phyloP scores from a whole-genome alignment of 2,329 filamentous ascomycete genomes.

The Furcasterigmium furcatum region DNA sequence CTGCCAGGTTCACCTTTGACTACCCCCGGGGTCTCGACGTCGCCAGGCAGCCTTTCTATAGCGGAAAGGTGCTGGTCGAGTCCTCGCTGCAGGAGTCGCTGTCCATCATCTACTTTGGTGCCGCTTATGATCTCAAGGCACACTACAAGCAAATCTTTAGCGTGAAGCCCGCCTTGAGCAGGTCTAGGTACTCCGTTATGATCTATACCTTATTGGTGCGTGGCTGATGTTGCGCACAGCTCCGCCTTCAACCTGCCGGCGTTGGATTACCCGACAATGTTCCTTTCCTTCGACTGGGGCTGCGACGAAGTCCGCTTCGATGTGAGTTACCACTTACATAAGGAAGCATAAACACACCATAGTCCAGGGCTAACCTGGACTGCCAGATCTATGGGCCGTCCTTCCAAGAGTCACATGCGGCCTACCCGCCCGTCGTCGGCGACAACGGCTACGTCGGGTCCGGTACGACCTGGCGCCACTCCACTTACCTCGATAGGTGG shows the following conservation, averaged over 20 bases:
- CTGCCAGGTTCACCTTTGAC: neutral
- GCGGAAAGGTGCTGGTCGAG: slow-evolving; percentile 1
- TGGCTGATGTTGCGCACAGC: neutral
- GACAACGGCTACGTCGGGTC: slow-evolving; percentile 5
- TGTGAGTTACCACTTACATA: neutral
- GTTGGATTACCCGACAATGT: slow-evolving; percentile 15
- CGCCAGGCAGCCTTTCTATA: slow-evolving; percentile 1
- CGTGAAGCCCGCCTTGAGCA: neutral
- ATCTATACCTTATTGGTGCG: too few species aligned
- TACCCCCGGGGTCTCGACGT: neutral
- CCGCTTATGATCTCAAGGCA: neutral
- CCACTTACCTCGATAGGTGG: slow-evolving; percentile 1
- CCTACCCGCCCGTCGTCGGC: slow-evolving; percentile 4
- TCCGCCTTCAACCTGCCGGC: slow-evolving; percentile 53
- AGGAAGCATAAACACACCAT: too few species aligned
- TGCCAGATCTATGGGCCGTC: neutral
- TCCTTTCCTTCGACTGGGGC: slow-evolving; percentile 13
- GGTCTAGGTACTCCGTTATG: neutral
- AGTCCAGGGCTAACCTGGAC: neutral
- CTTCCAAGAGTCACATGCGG: neutral
- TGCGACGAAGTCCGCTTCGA: slow-evolving; percentile 9
- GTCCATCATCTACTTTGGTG: neutral
- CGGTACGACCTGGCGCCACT: slow-evolving; percentile 3
- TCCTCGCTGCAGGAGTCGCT: neutral
- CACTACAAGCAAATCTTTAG: neutral